Evolutionary conservation across 2,329 filamentous ascomycete species (phyloP), one percentile per base, ranked within the genome.

Genomic region (Epichloe gansuensis): DNA sequence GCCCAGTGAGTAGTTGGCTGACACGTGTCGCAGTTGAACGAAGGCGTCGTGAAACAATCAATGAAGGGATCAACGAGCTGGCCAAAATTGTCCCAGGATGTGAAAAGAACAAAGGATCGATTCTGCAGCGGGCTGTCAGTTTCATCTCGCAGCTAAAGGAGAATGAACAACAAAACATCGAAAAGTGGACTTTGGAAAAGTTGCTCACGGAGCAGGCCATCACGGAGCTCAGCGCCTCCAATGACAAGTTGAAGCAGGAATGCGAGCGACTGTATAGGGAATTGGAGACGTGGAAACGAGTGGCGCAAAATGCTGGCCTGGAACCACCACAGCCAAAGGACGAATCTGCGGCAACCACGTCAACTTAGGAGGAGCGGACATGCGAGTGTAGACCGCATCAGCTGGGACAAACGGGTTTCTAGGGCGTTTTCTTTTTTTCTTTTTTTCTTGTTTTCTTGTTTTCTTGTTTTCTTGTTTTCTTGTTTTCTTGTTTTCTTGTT

Each of bases 51-150:
- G 93, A 98, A 70, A 96, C 93, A 0, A 98, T 98, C 67, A 98
- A 98, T 59, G 93, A 98, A 70, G 93, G 93, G 48, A 98, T 98
- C 61, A 97, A 96, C 64, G 93, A 97, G 68, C 80, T 98, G 34
- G 88, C 91, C 59, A 97, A 96, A 72, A 95, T 98, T 58, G 93
- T 98, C 0, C 93, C 93, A 0, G 89, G 89, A 13, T 96, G 91
- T 63, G 93, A 98, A 70, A 98, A 97, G 76, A 97, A 98, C 74
- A 98, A 98, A 71, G 93, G 93, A 0, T 94, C 89, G 2, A 97
- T 98, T 57, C 74, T 98, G 39, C 87, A 94, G 65, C 87, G 91
- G 36, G 89, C 93, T 0, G 91, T 96, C 9, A 84, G 89, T 57
- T 97, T 95, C 72, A 97, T 98, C 65, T 86, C 83, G 11, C 89